Conservation (phyloP, 495 filamentous ascomycete genomes). For the Xylaria cubensis region DNA sequence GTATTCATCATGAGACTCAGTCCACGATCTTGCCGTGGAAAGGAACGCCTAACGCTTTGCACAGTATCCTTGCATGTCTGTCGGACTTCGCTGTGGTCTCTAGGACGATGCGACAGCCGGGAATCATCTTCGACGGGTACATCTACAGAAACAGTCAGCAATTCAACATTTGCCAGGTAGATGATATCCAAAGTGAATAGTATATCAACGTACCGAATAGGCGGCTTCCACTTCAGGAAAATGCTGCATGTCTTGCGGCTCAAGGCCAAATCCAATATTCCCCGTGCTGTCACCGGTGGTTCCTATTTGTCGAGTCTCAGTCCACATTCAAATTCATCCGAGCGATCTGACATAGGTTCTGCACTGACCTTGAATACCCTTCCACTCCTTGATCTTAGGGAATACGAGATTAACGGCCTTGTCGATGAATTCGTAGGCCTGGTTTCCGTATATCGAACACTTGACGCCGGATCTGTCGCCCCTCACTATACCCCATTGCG, state of each 20-base stretch:
- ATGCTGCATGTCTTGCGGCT: slow-evolving; percentile 69
- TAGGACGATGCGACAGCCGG: slow-evolving; percentile 83
- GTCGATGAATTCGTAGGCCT: slow-evolving; percentile 86
- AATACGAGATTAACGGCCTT: slow-evolving; percentile 87
- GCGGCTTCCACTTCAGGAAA: slow-evolving; percentile 95
- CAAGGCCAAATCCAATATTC: slow-evolving; percentile 83
- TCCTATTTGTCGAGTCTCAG: slow-evolving; percentile 37
- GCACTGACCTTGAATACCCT: slow-evolving; percentile 72
- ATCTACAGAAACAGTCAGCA: slow-evolving; percentile 46
- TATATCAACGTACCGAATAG: slow-evolving; percentile 75
- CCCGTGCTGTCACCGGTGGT: slow-evolving; percentile 81
- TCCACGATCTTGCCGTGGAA: slow-evolving; percentile 74
- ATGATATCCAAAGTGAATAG: slow-evolving; percentile 35
- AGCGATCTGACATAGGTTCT: slow-evolving; percentile 19
- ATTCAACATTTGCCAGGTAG: slow-evolving; percentile 4
- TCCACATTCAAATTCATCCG: neutral
- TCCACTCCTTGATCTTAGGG: slow-evolving; percentile 94
- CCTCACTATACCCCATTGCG: slow-evolving; percentile 64
- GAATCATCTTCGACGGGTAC: slow-evolving; percentile 93
- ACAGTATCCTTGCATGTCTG: slow-evolving; percentile 84
- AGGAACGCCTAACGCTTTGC: slow-evolving; percentile 81
- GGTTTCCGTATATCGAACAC: slow-evolving; percentile 73
- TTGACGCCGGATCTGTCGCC: slow-evolving; percentile 69
- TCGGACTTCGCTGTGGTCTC: slow-evolving; percentile 91
- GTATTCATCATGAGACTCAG: slow-evolving; percentile 26